A percentile compares a stretch with the other conserved stretches of the same genome.
phyloP scores from a whole-genome alignment of 2,329 filamentous ascomycete species.

The Elsinoe batatas region DNA sequence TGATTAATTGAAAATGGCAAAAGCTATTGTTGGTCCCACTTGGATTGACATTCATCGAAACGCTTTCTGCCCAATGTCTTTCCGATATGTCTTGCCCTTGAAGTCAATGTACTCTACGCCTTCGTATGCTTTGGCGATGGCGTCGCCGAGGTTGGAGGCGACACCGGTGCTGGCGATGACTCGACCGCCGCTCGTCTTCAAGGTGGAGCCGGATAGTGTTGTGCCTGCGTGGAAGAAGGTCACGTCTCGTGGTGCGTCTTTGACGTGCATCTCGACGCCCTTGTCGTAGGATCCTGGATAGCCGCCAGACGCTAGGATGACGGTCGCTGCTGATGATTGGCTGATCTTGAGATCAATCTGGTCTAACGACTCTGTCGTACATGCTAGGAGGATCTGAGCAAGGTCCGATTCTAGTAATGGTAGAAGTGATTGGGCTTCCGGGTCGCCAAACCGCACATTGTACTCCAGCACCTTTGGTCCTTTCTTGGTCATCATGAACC shows the following conservation, averaged over 20 bases:
- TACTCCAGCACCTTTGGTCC: conserved; percentile 84
- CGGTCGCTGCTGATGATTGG: conserved; percentile 66
- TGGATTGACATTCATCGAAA: conserved; percentile 18
- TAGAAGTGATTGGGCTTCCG: conserved; percentile 80
- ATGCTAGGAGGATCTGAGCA: conserved; percentile 80
- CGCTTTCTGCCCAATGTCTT: conserved; percentile 66
- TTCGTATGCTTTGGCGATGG: conserved; percentile 78
- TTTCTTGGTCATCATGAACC: conserved; percentile 79
- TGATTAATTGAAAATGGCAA: background rate
- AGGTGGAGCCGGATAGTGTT: conserved; percentile 48
- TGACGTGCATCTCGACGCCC: conserved; percentile 53
- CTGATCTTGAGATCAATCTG: conserved; percentile 27
- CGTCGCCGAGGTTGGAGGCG: conserved; percentile 63
- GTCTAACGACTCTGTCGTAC: conserved; percentile 63
- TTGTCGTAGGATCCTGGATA: conserved; percentile 84
- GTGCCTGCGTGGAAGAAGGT: conserved; percentile 92
- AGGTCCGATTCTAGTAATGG: conserved; percentile 77
- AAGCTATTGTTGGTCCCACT: background rate
- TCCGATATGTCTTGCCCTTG: conserved; percentile 81
- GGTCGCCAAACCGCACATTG: conserved; percentile 87
- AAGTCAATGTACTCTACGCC: conserved; percentile 74
- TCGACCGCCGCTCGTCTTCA: conserved; percentile 74
- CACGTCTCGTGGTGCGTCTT: conserved; percentile 37
- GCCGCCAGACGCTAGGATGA: conserved; percentile 85
- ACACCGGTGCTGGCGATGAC: conserved; percentile 89